Percentiles rank a stretch among this genome's conserved stretches.
Conservation (phyloP, 345 rosid genomes). For the Mangifera indica region DNA sequence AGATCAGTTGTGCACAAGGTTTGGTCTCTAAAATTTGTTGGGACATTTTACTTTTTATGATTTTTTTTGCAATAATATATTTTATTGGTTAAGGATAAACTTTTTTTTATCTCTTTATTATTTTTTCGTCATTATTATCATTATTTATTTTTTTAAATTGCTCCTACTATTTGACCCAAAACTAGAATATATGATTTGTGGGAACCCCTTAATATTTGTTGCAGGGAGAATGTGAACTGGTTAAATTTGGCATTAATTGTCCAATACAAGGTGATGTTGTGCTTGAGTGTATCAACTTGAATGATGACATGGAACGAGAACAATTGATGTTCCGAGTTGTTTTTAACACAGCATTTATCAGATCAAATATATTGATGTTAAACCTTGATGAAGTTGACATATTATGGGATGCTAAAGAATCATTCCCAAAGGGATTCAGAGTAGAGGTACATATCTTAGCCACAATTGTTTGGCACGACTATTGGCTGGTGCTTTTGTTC, state of each 20-base stretch:
- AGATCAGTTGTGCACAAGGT: neutral
- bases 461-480: constrained; percentile 17
- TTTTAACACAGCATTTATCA: constrained; percentile 89
- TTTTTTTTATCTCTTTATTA: neutral
- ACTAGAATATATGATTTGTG: constrained; percentile 10
- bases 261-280: constrained; percentile 89
- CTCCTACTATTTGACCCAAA: neutral
- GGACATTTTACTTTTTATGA: constrained; percentile 2
- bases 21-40: neutral
- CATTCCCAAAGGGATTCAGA: constrained; percentile 84
- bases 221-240: constrained; percentile 84
- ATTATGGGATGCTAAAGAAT: constrained; percentile 77
- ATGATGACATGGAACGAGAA: constrained; percentile 71
- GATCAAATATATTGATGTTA: constrained; percentile 94
- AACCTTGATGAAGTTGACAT: constrained; percentile 87
- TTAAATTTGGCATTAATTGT: constrained; percentile 87
- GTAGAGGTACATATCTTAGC: constrained; percentile 64
- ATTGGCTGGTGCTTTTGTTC: constrained; percentile 15
- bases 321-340: constrained; percentile 80
- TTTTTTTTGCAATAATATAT: neutral
- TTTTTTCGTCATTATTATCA: neutral
- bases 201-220: constrained; percentile 10
- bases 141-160: constrained; percentile 4
- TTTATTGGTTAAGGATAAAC: neutral
- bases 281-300: constrained; percentile 80